A percentile compares a stretch with the other conserved stretches of the same genome.
Evolutionary conservation across 1,284 basidiomycete species (phyloP).

Genomic region (Cystobasidium pallidum): DNA sequence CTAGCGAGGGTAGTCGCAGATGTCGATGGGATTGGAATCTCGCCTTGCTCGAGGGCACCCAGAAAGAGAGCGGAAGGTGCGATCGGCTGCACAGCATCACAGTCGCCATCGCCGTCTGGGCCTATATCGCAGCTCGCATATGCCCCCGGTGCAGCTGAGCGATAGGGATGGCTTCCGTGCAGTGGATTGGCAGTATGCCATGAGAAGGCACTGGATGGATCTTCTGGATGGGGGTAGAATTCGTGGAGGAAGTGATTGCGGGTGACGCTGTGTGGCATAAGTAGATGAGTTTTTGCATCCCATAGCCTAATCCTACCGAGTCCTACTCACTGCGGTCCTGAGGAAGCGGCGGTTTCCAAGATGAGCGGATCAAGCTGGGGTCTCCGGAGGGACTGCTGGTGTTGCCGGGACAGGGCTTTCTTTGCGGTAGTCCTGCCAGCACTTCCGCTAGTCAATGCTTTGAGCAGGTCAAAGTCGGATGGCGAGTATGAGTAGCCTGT

Average conservation of each 20-base stretch:
- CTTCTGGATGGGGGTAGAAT: conserved; percentile 50
- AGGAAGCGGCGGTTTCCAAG: conserved; percentile 51
- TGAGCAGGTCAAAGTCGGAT: conserved; percentile 39
- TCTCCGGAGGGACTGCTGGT: conserved; percentile 39
- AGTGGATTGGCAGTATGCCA: conserved; percentile 6
- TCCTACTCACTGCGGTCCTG: conserved; percentile 52
- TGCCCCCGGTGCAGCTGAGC: background rate
- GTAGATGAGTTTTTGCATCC: background rate
- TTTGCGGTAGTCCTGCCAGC: conserved; percentile 5
- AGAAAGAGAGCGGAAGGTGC: background rate
- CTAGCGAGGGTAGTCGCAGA: background rate
- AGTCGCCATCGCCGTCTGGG: conserved; percentile 34
- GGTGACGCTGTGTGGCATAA: conserved; percentile 48
- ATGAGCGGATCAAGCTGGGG: conserved; percentile 53
- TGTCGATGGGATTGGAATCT: conserved; percentile 1
- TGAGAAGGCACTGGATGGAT: conserved; percentile 38
- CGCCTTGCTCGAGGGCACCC: conserved; percentile 13
- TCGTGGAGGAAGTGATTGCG: conserved; percentile 55
- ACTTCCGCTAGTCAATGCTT: conserved; percentile 27
- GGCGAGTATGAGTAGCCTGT: conserved; percentile 21
- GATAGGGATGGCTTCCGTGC: background rate
- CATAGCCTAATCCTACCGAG: no score
- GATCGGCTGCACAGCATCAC: background rate
- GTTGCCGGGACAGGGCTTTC: conserved; percentile 1
- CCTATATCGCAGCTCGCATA: conserved; percentile 40